Percentiles rank a stretch among this genome's conserved stretches.
Conservation (phyloP, 108 stramenopile species). For the Poteriospumella lacustris region DNA sequence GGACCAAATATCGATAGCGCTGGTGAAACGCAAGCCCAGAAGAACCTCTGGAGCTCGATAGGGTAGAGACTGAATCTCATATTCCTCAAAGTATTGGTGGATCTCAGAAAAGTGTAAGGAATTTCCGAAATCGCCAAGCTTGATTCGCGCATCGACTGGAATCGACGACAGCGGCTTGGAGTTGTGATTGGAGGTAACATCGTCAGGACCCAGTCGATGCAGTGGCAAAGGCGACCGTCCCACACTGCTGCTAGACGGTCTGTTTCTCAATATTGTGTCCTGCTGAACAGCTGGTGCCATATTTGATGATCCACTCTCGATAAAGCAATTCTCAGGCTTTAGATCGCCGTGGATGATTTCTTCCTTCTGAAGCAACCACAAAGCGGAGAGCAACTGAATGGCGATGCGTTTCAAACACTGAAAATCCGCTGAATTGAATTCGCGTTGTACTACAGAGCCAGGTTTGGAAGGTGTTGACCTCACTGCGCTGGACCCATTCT, state of each 20-base stretch:
- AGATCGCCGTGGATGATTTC: slow-evolving; percentile 1
- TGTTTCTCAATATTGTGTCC: too few species aligned
- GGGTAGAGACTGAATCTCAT: slow-evolving; percentile 18
- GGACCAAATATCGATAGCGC: slow-evolving; percentile 23
- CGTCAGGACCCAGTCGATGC: too few species aligned
- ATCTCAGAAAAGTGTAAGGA: slow-evolving; percentile 14
- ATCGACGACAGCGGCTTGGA: neutral
- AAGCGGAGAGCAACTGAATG: neutral
- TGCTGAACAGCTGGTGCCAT: too few species aligned
- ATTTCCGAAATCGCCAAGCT: slow-evolving; percentile 24
- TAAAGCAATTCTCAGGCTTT: slow-evolving; percentile 17
- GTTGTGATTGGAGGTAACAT: neutral
- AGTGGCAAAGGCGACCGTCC: too few species aligned
- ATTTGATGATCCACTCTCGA: too few species aligned
- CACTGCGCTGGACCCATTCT: too few species aligned
- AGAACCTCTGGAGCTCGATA: slow-evolving; percentile 28
- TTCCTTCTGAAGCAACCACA: neutral
- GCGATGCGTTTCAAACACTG: neutral
- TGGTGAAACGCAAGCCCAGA: neutral
- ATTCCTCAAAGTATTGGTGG: neutral
- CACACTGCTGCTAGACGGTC: neutral
- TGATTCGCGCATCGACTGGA: neutral
- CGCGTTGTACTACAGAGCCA: too few species aligned
- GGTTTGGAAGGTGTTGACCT: too few species aligned
- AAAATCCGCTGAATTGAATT: too few species aligned